Conservation (phyloP, 1,284 basidiomycete species). For the Leccinum fallax region DNA sequence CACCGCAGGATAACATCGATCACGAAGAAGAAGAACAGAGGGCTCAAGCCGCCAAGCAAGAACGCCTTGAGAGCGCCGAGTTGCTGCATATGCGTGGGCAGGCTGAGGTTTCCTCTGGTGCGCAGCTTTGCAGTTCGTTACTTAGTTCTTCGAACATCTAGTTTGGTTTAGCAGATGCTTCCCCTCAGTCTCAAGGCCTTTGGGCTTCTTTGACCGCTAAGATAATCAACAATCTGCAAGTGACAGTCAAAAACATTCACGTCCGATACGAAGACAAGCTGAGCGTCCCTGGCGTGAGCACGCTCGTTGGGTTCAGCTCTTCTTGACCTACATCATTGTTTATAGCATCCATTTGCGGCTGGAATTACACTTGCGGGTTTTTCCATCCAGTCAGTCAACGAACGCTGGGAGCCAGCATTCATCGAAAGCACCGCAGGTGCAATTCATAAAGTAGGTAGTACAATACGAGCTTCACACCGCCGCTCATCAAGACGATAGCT, state of each 20-base stretch:
- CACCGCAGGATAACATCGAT: conserved; percentile 71
- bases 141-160: not conserved
- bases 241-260: conserved; percentile 94
- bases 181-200: conserved; percentile 80
- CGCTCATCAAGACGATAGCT: conserved; percentile 51
- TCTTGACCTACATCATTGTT: conserved; percentile 1
- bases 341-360: conserved; percentile 90
- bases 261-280: conserved; percentile 95
- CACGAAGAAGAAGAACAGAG: conserved; percentile 85
- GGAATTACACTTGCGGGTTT: conserved; percentile 94
- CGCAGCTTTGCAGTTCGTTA: conserved; percentile 14
- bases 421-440: conserved; percentile 89
- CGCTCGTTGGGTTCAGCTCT: not conserved
- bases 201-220: conserved; percentile 87
- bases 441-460: conserved; percentile 78
- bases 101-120: conserved; percentile 55
- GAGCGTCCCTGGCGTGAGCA: conserved; percentile 85
- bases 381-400: conserved; percentile 92
- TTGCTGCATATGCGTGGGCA: conserved; percentile 76
- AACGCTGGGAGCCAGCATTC: conserved; percentile 92
- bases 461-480: not conserved
- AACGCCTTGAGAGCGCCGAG: conserved; percentile 89
- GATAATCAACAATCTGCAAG: conserved; percentile 95
- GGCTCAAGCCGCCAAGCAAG: conserved; percentile 85
- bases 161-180: conserved; percentile 46